Evolutionary conservation across 768 basidiomycete genomes (phyloP).

Genomic region (Calocybe indica): DNA sequence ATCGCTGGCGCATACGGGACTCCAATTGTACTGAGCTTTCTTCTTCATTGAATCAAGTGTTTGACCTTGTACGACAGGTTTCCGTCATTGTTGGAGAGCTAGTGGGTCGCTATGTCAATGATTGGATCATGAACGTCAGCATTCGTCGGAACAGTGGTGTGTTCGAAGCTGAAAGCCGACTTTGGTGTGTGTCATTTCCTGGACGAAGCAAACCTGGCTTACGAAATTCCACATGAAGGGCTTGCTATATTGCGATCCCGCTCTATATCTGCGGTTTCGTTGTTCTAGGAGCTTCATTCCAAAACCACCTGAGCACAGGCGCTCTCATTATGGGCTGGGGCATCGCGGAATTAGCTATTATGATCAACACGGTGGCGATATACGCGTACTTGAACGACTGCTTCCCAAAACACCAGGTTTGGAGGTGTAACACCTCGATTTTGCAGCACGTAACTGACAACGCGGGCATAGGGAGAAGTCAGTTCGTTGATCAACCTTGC

Average conservation of each 20-base stretch:
- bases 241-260: slow-evolving; percentile 52
- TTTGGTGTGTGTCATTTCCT: slow-evolving; percentile 36
- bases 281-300: slow-evolving; percentile 46
- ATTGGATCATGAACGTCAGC: slow-evolving; percentile 40
- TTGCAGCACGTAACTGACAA: not conserved
- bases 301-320: slow-evolving; percentile 45
- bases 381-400: slow-evolving; percentile 35
- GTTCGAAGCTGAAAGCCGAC: slow-evolving; percentile 54
- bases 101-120: slow-evolving; percentile 46
- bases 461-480: slow-evolving; percentile 45
- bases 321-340: slow-evolving; percentile 66
- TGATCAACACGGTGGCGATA: slow-evolving; percentile 59
- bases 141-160: slow-evolving; percentile 49
- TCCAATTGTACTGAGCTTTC: slow-evolving; percentile 36
- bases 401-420: slow-evolving; percentile 25
- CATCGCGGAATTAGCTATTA: slow-evolving; percentile 46
- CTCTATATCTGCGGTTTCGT: slow-evolving; percentile 62
- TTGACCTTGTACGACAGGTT: slow-evolving; percentile 23
- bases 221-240: slow-evolving; percentile 27
- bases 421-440: not conserved
- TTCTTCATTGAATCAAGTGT: not conserved
- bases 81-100: slow-evolving; percentile 49
- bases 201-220: not conserved
- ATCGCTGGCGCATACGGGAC: slow-evolving; percentile 52
- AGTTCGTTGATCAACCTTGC: slow-evolving; percentile 55